Conservation (phyloP, 73 alveolate species). For the Paraurostyla sp. region DNA sequence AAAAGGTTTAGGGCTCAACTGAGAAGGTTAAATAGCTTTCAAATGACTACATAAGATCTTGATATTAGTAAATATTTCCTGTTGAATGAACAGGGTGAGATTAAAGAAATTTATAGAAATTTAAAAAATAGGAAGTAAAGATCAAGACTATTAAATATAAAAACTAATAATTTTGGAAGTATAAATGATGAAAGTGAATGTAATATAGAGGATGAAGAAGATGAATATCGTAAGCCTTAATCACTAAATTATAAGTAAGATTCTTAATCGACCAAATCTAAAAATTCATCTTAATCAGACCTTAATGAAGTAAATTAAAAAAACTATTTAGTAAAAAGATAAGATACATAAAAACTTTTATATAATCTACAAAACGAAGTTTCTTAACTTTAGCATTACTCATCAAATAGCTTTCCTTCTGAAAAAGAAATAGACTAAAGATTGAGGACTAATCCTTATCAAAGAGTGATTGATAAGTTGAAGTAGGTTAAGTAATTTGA, state of each 20-base stretch:
- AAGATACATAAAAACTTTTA: not conserved
- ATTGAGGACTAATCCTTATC: not conserved
- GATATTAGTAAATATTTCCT: constrained; percentile 34
- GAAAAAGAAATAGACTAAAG: constrained; percentile 12
- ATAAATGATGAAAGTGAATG: constrained; percentile 28
- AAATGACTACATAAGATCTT: constrained; percentile 39
- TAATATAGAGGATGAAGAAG: constrained; percentile 32
- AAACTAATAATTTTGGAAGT: not conserved
- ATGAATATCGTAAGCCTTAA: not conserved
- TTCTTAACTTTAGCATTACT: not conserved
- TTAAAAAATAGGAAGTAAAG: not conserved
- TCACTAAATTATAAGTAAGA: too few species aligned
- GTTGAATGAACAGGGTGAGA: constrained; percentile 49
- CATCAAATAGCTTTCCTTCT: not conserved
- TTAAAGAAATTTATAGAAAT: constrained; percentile 11
- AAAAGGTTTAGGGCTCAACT: constrained; percentile 27
- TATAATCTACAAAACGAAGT: not conserved
- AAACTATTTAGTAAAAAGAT: not conserved
- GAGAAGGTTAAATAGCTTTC: not conserved
- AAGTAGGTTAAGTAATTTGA: not conserved
- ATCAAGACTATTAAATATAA: not conserved
- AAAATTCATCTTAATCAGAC: constrained; percentile 1
- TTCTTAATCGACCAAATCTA: not conserved
- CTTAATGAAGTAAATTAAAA: not conserved
- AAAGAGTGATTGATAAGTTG: not conserved